Conservation (phyloP, 306 rosid species). For the Spatholobus suberectus region DNA sequence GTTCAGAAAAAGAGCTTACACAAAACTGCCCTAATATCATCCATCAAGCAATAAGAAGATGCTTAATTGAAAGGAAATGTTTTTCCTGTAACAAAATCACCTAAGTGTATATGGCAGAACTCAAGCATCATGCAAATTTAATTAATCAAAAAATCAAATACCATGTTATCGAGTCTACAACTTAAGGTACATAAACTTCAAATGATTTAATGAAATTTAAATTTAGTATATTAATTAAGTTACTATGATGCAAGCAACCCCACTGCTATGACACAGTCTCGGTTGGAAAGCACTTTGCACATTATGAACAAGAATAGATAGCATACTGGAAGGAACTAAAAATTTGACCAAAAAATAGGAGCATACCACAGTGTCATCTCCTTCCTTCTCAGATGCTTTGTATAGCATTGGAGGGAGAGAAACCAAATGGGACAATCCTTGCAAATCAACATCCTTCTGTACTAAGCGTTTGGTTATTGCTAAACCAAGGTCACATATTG, state of each 20-base stretch:
- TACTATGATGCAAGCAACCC: slow-evolving; percentile 21
- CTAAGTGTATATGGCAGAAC: not conserved
- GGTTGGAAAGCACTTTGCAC: not conserved
- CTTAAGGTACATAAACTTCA: not conserved
- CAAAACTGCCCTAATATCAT: slow-evolving; percentile 27
- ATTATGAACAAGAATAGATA: slow-evolving; percentile 14
- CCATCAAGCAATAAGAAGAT: slow-evolving; percentile 20
- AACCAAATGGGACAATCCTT: slow-evolving; percentile 56
- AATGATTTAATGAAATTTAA: not conserved
- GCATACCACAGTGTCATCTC: slow-evolving; percentile 74
- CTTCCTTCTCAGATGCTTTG: slow-evolving; percentile 75
- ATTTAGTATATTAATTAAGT: not conserved
- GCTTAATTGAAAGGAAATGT: slow-evolving; percentile 11
- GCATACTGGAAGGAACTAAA: not conserved
- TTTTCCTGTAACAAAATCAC: not conserved
- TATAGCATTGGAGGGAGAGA: slow-evolving; percentile 78
- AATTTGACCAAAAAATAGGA: slow-evolving; percentile 10
- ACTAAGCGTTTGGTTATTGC: slow-evolving; percentile 73
- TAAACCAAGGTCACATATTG: slow-evolving; percentile 91
- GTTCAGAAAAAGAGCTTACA: slow-evolving; percentile 24
- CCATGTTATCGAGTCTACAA: not conserved
- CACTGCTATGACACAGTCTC: slow-evolving; percentile 21
- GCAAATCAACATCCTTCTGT: slow-evolving; percentile 68
- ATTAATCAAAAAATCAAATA: slow-evolving; percentile 25
- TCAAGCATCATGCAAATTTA: slow-evolving; percentile 8